Evolutionary conservation across 2,329 filamentous ascomycete species (phyloP).

Genomic region (Colletotrichum sp.): DNA sequence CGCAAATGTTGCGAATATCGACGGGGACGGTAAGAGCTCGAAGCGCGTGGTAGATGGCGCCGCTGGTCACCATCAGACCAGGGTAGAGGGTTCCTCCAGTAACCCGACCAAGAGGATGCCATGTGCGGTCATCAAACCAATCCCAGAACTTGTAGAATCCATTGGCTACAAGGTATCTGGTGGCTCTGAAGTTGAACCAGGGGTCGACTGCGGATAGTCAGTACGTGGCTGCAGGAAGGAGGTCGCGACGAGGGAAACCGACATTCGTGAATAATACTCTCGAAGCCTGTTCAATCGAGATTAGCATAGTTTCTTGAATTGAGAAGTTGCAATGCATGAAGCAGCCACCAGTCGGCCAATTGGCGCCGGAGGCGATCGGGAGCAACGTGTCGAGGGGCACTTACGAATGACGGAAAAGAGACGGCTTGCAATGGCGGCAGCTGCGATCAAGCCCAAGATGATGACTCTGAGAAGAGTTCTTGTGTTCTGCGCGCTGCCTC

Average conservation of each 20-base stretch:
- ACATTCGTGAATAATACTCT: slow-evolving; percentile 99
- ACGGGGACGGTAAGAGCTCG: slow-evolving; percentile 88
- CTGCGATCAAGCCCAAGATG: slow-evolving; percentile 91
- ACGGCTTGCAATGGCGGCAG: slow-evolving; percentile 88
- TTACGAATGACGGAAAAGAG: slow-evolving; percentile 97
- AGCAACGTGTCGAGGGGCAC: slow-evolving; percentile 39
- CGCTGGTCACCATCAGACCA: slow-evolving; percentile 98
- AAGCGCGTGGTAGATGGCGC: slow-evolving; percentile 92
- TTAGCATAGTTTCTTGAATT: slow-evolving; percentile 31
- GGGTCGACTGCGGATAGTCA: slow-evolving; percentile 77
- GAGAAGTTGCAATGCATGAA: background rate
- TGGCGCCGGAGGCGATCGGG: background rate
- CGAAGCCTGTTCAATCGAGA: slow-evolving; percentile 69
- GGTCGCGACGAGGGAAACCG: slow-evolving; percentile 45
- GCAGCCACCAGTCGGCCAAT: background rate
- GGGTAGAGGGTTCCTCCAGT: slow-evolving; percentile 99
- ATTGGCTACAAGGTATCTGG: slow-evolving; percentile 95
- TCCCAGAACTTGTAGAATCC: slow-evolving; percentile 99
- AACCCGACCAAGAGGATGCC: slow-evolving; percentile 97
- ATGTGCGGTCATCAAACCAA: slow-evolving; percentile 99
- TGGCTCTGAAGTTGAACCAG: slow-evolving; percentile 99
- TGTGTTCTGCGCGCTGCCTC: slow-evolving; percentile 81
- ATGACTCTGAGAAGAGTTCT: slow-evolving; percentile 85
- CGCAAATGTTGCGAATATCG: slow-evolving; percentile 98
- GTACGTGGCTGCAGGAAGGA: slow-evolving; percentile 20